Evolutionary conservation across 345 rosid species (phyloP).

Genomic region (Aquilaria yunnanensis): DNA sequence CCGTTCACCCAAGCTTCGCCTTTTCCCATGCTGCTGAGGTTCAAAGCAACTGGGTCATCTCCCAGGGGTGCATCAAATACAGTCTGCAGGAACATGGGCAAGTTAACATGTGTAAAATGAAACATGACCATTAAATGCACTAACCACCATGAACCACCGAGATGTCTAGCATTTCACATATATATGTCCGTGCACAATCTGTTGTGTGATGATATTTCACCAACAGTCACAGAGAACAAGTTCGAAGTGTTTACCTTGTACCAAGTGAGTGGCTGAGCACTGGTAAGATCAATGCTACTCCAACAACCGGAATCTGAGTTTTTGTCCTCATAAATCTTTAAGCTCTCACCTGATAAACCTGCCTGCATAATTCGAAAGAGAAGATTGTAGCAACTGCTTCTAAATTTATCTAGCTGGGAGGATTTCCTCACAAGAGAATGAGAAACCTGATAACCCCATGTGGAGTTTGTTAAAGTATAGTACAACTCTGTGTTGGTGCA

Average conservation of each 20-base stretch:
- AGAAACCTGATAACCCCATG: constrained; percentile 80
- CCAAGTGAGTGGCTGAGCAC: constrained; percentile 56
- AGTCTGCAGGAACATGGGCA: constrained; percentile 29
- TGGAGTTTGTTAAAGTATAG: constrained; percentile 31
- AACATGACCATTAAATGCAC: too few relatives aligned
- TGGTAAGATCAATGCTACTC: constrained; percentile 30
- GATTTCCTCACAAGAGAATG: not conserved
- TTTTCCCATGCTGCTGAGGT: constrained; percentile 73
- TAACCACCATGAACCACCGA: too few relatives aligned
- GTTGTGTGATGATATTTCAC: not conserved
- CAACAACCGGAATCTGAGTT: constrained; percentile 38
- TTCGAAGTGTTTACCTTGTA: constrained; percentile 53
- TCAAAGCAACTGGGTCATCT: constrained; percentile 45
- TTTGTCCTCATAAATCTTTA: constrained; percentile 30
- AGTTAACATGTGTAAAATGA: not conserved
- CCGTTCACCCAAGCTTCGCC: constrained; percentile 88
- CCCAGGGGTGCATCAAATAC: constrained; percentile 54
- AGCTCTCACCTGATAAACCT: constrained; percentile 65
- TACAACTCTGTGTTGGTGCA: constrained; percentile 23
- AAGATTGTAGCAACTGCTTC: not conserved
- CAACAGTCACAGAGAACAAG: not conserved
- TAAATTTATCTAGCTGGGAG: not conserved
- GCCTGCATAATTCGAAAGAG: constrained; percentile 27
- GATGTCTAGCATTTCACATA: not conserved
- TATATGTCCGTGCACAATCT: not conserved